Percentiles rank a stretch among this genome's conserved stretches.
phyloP scores from a whole-genome alignment of 805 yeast species.

The Grigorovia yakushimaensis region DNA sequence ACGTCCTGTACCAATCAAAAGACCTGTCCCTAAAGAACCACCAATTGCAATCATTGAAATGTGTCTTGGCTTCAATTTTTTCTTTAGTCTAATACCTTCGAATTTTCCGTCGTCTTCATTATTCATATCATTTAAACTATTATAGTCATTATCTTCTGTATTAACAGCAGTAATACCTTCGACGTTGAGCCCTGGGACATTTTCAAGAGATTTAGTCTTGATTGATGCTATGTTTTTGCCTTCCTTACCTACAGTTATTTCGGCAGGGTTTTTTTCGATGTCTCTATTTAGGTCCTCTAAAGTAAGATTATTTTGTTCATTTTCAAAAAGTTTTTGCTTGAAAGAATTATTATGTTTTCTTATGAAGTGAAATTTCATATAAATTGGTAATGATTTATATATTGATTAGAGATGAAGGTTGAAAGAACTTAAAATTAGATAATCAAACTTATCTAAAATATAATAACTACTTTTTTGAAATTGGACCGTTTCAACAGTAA shows the following conservation, averaged over 20 bases:
- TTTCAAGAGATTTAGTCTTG: not conserved
- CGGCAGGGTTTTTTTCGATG: not conserved
- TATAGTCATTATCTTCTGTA: not conserved
- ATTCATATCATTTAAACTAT: not conserved
- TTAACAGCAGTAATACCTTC: not conserved
- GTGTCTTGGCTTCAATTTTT: conserved; percentile 18
- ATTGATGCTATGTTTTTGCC: not conserved
- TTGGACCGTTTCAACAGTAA: too few species aligned
- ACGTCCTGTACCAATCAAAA: conserved; percentile 27
- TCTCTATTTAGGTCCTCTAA: not conserved
- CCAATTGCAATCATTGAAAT: conserved; percentile 26
- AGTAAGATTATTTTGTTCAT: not conserved
- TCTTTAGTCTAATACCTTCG: conserved; percentile 6
- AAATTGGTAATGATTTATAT: not conserved
- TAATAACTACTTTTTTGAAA: too few species aligned
- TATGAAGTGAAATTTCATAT: not conserved
- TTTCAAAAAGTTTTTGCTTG: not conserved
- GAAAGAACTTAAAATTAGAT: too few species aligned
- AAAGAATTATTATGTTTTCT: too few species aligned
- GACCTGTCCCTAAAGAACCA: conserved; percentile 27
- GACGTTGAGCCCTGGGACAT: not conserved
- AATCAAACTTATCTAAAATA: too few species aligned
- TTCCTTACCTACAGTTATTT: not conserved
- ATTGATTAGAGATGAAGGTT: not conserved
- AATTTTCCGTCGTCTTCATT: conserved; percentile 2